Evolutionary conservation across 2,329 filamentous ascomycete genomes (phyloP), one percentile per base, ranked within the genome.

Genomic region (Botrytis fragariae): DNA sequence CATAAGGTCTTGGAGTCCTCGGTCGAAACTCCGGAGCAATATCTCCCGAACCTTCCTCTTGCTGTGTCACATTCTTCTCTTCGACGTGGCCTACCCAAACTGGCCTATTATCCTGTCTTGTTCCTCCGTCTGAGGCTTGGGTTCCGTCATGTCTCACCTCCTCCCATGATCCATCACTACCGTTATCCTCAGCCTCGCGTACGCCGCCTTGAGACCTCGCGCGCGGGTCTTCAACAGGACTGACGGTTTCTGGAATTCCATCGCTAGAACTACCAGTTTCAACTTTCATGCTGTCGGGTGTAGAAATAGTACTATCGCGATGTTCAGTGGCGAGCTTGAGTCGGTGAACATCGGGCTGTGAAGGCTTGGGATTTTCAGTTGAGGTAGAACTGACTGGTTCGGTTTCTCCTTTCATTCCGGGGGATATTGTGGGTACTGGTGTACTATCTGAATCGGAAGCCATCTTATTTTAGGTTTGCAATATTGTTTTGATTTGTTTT

Each of bases 21-120:
- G 68, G 54, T 61, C 68, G 68, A 45, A 70, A 70, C 22, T 70
- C 68, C 54, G 68, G 68, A 35, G 68, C 54, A 20, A 70, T 45
- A 60, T 70, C 68, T 45, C 32, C 68, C 29, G 8, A 61, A 3
- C 29, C 54, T 45, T 61, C 42, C 12, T 37, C 29, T 32, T 61
- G 54, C 25, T 35, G 35, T 25, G n/a, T 9, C 32, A 1, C 35
- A 61, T 9, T 45, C 29, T 70, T 45, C 37, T 45, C 42, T 44
- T 44, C 54, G 3, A 37, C 20, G 18, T 68, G 48, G 22, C 48
- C n/a, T 4, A 68, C 48, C 65, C 48, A 68, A 0, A 57, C 48
- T n/a, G 65, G 65, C 10, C 65, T 68, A 5, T 12, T 25, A 57
- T 68, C 65, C 25, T 68, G 65, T 57, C 18, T 7, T 18, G 18